A percentile compares a stretch with the other conserved stretches of the same genome.
phyloP scores from a whole-genome alignment of 768 basidiomycete genomes.

The Hygrophoropsis aurantiaca region DNA sequence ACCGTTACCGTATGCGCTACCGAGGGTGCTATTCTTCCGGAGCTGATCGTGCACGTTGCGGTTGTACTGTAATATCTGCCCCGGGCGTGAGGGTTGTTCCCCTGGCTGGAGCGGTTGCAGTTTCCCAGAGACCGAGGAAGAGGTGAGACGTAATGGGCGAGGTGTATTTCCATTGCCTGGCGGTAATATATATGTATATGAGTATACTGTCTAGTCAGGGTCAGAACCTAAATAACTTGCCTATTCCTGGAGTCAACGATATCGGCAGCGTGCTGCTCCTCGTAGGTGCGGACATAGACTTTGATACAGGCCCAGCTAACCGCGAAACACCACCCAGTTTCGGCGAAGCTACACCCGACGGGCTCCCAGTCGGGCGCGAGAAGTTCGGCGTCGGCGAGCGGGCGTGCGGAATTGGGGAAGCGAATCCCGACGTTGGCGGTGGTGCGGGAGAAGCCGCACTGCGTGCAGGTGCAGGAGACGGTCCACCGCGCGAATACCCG shows the following conservation, averaged over 20 bases:
- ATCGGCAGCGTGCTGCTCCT: constrained; percentile 3
- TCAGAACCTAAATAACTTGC: constrained; percentile 26
- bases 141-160: constrained; percentile 35
- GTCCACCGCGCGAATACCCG: no score
- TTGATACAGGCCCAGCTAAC: no score
- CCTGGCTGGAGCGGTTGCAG: constrained; percentile 17
- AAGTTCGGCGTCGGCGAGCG: not conserved
- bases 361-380: not conserved
- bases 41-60: constrained; percentile 35
- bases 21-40: constrained; percentile 17
- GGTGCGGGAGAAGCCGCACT: constrained; percentile 1
- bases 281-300: no score
- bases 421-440: no score
- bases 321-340: not conserved
- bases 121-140: constrained; percentile 8
- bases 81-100: constrained; percentile 20
- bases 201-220: constrained; percentile 28
- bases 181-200: not conserved
- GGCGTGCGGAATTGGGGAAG: not conserved
- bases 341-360: not conserved
- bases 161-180: constrained; percentile 8
- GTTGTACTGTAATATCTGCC: constrained; percentile 30
- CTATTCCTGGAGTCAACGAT: constrained; percentile 9
- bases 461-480: not conserved
- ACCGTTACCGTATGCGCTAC: constrained; percentile 9